A percentile compares a stretch with the other conserved stretches of the same genome.
Evolutionary conservation across 805 yeast genomes (phyloP).

Genomic region (Saturnispora sekii): DNA sequence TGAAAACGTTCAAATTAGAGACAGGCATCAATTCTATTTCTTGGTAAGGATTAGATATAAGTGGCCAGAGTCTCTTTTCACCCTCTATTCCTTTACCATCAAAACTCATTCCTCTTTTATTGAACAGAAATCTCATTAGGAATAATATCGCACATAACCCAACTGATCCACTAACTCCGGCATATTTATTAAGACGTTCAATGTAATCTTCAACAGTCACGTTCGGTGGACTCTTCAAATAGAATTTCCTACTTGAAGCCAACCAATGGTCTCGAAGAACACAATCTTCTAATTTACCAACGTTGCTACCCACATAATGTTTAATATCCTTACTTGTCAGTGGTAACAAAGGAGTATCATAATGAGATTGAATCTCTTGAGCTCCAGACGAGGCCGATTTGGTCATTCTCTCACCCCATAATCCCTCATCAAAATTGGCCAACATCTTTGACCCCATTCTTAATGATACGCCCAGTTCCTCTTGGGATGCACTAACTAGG

Average conservation of each 20-base stretch:
- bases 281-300: slow-evolving; percentile 13
- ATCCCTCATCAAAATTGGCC: slow-evolving; percentile 21
- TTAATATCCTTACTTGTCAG: slow-evolving; percentile 8
- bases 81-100: background rate
- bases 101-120: slow-evolving; percentile 15
- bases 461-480: slow-evolving; percentile 24
- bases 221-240: slow-evolving; percentile 25
- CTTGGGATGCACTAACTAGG: slow-evolving; percentile 15
- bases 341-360: slow-evolving; percentile 1
- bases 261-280: slow-evolving; percentile 10
- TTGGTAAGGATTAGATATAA: background rate
- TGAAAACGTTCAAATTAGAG: slow-evolving; percentile 29
- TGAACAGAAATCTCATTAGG: slow-evolving; percentile 24
- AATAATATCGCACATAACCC: slow-evolving; percentile 25
- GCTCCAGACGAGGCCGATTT: background rate
- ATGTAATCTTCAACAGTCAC: slow-evolving; percentile 22
- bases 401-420: slow-evolving; percentile 1
- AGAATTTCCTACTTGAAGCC: slow-evolving; percentile 19
- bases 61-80: slow-evolving; percentile 6
- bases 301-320: slow-evolving; percentile 1
- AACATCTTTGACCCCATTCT: slow-evolving; percentile 20
- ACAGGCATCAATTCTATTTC: slow-evolving; percentile 22
- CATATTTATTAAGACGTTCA: slow-evolving; percentile 25
- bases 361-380: background rate
- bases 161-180: slow-evolving; percentile 24